Percentiles rank a stretch among this genome's conserved stretches.
phyloP scores from a whole-genome alignment of 2,329 filamentous ascomycete species.

The Leptosphaerulina australis region DNA sequence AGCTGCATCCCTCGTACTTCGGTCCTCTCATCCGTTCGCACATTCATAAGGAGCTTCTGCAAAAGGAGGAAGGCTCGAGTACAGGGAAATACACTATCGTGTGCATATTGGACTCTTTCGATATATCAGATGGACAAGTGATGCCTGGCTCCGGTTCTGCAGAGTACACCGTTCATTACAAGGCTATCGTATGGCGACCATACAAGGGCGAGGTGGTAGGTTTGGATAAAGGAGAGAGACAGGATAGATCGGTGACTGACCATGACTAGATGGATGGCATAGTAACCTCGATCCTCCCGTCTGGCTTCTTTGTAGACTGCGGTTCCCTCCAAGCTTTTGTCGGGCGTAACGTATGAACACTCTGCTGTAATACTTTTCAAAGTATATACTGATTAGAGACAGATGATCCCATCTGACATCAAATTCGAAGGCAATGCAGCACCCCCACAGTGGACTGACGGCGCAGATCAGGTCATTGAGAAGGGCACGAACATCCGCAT shows the following conservation, averaged over 20 bases:
- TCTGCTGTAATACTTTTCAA: constrained; percentile 15
- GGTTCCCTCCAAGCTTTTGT: constrained; percentile 81
- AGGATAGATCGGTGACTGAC: constrained; percentile 29
- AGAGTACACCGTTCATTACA: constrained; percentile 93
- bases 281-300: constrained; percentile 86
- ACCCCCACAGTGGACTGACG: constrained; percentile 95
- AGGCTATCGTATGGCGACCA: constrained; percentile 95
- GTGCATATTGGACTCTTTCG: constrained; percentile 94
- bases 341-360: constrained; percentile 73
- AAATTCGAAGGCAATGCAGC: constrained; percentile 95
- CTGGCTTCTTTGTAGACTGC: constrained; percentile 87
- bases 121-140: constrained; percentile 91
- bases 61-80: constrained; percentile 93
- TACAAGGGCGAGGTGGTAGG: constrained; percentile 97
- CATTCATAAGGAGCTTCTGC: constrained; percentile 84
- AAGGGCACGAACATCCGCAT: constrained; percentile 91
- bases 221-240: constrained; percentile 20
- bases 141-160: constrained; percentile 89
- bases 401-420: constrained; percentile 91
- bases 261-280: constrained; percentile 82
- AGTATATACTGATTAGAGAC: constrained; percentile 26
- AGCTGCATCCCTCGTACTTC: constrained; percentile 96
- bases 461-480: constrained; percentile 91
- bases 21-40: constrained; percentile 91
- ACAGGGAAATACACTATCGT: constrained; percentile 97